A percentile compares a stretch with the other conserved stretches of the same genome.
Conservation (phyloP, 768 basidiomycete species). For the Holtermannia corniformis region DNA sequence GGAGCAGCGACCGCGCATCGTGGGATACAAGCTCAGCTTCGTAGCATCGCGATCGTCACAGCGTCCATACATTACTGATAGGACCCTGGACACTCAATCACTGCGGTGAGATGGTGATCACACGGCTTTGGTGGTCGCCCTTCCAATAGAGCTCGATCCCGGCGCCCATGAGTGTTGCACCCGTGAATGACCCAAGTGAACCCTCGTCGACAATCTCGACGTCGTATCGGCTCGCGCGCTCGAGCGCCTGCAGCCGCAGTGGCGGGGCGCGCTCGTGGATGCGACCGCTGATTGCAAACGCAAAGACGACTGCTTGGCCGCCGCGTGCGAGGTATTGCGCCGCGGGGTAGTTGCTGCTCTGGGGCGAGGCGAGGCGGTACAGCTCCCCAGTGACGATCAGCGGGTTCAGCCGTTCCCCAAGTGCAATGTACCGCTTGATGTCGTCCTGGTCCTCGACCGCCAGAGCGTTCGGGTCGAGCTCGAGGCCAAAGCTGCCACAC, state of each 20-base stretch:
- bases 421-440: slow-evolving; percentile 12
- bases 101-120: no score
- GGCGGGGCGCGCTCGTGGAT: slow-evolving; percentile 2
- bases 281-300: slow-evolving; percentile 1
- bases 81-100: no score
- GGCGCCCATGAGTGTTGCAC: slow-evolving; percentile 14
- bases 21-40: no score
- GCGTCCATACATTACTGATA: no score
- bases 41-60: no score
- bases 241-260: slow-evolving; percentile 16
- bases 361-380: slow-evolving; percentile 13
- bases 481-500: slow-evolving; percentile 30
- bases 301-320: slow-evolving; percentile 14
- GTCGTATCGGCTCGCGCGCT: slow-evolving; percentile 5
- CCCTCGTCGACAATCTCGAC: background rate
- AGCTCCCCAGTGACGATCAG: slow-evolving; percentile 22
- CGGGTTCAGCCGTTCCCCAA: slow-evolving; percentile 17
- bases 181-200: background rate
- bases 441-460: slow-evolving; percentile 10
- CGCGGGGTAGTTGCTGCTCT: slow-evolving; percentile 16
- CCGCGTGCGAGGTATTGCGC: slow-evolving; percentile 14
- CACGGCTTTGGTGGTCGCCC: slow-evolving; percentile 20
- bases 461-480: slow-evolving; percentile 18
- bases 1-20: no score
- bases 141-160: slow-evolving; percentile 11